Base-by-base conservation (phyloP, 2,329 filamentous ascomycete species). In the Calonectria crousiana region DNA sequence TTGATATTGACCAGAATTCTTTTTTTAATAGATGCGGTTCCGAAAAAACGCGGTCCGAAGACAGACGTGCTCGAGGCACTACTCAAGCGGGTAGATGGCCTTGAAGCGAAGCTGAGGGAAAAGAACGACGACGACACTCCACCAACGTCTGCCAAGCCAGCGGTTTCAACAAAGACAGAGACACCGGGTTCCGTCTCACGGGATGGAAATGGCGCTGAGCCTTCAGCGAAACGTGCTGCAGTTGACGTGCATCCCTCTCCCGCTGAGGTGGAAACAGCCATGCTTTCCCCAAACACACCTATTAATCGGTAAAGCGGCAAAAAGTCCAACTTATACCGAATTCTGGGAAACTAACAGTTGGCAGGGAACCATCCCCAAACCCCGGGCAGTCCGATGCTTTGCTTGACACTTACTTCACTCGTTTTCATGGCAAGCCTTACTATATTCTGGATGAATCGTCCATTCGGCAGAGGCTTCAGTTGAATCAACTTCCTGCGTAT, bases 1-100 rank as follows among this genome's bases (percentile, higher is more conserved):
- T 13, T 49, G 68, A 71, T 26, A 38, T 26, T 62, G 18, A 62
- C 20, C 14, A 1, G 8, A 26, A 20, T 62, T 41, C 2, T 4
- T 14, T 38, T 38, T 28, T 41, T 14, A 14, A 73, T 52, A 96
- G 95, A 98, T 87, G 95, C 95, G 32, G 92, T 97, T 23, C 95
- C 95, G 0, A 97, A 97, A 86, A 97, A 97, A 84, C 90, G 95
- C 83, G 95, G 95, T 0, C 95, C 95, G 3, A 98, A 98, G 85
- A 97, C 95, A 34, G 95, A 98, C 83, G 94, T 97, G 6, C 87
- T 97, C 38, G 95, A 97, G 83, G 95, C 95, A 1, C 87, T 97
- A 11, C 82, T 97, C 73, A 97, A 96, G 84, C 90, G 95, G 68
- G 95, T 97, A 2, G 95, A 97, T 83, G 95, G 95, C 1, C 87